Evolutionary conservation across 2,329 filamentous ascomycete species (phyloP).

Genomic region (Fusarium coffeatum): DNA sequence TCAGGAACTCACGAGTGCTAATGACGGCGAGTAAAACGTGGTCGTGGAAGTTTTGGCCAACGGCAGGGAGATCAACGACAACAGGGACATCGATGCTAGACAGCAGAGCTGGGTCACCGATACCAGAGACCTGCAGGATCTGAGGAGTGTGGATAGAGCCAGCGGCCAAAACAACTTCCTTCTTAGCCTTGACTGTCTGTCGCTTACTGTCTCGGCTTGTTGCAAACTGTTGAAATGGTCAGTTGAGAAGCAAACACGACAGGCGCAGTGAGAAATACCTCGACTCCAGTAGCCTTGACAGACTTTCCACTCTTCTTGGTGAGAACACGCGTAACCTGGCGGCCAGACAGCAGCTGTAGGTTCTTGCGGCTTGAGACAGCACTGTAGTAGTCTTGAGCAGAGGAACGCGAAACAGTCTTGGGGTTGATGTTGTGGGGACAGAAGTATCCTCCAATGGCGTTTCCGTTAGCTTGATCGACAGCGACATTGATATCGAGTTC

Average conservation of each 20-base stretch:
- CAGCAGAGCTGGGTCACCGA: constrained; percentile 56
- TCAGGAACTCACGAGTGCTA: constrained; percentile 3
- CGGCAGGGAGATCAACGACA: constrained; percentile 59
- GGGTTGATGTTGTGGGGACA: constrained; percentile 36
- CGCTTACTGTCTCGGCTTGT: background rate
- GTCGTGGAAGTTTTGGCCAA: constrained; percentile 61
- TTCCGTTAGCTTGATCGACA: constrained; percentile 35
- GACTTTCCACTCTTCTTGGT: constrained; percentile 19
- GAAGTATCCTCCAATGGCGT: constrained; percentile 36
- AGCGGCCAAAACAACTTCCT: constrained; percentile 57
- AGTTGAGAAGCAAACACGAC: rapidly evolving
- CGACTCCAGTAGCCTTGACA: constrained; percentile 29
- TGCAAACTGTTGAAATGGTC: background rate
- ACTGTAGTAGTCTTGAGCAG: constrained; percentile 37
- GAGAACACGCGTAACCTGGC: constrained; percentile 37
- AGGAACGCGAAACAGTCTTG: constrained; percentile 25
- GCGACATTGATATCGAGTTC: constrained; percentile 30
- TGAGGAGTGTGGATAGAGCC: constrained; percentile 57
- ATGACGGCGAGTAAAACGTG: constrained; percentile 42
- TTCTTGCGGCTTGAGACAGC: constrained; percentile 23
- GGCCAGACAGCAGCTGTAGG: constrained; percentile 21
- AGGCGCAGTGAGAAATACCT: constrained; percentile 10
- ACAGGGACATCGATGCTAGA: constrained; percentile 53
- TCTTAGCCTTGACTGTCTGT: constrained; percentile 31
- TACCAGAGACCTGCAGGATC: constrained; percentile 62